phyloP scores from a whole-genome alignment of 495 filamentous ascomycete genomes.

The Hypoxylon perforatum region DNA sequence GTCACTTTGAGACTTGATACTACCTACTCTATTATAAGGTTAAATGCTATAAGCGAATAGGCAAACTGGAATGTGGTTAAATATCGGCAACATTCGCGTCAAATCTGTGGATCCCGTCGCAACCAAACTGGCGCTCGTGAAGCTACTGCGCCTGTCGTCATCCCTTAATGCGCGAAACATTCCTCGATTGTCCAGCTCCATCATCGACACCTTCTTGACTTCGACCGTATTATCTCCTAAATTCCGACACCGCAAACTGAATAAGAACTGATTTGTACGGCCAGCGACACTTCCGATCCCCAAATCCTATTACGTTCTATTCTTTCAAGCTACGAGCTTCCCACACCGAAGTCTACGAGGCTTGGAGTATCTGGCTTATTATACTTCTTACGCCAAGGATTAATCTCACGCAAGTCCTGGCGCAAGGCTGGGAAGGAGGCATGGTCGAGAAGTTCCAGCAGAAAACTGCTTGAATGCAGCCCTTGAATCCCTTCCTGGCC shows the following conservation, averaged over 20 bases:
- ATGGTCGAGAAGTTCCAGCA: constrained; percentile 33
- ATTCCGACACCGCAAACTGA: neutral
- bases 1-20: neutral
- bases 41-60: neutral
- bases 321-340: neutral
- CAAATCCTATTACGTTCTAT: neutral
- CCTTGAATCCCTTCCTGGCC: constrained; percentile 97
- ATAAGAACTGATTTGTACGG: neutral
- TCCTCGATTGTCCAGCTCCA: neutral
- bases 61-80: constrained; percentile 3
- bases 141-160: constrained; percentile 37
- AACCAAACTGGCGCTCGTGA: constrained; percentile 2
- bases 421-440: constrained; percentile 35
- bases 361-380: constrained; percentile 11
- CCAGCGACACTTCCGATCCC: neutral
- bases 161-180: constrained; percentile 36
- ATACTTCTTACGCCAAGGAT: neutral
- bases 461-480: constrained; percentile 80
- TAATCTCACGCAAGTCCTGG: constrained; percentile 17
- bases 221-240: neutral
- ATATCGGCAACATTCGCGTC: constrained; percentile 9
- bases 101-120: neutral
- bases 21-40: neutral
- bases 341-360: neutral
- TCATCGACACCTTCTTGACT: neutral